Conservation (phyloP, 192 early-diverging fungal genomes). For the Cetraspora pellucida region DNA sequence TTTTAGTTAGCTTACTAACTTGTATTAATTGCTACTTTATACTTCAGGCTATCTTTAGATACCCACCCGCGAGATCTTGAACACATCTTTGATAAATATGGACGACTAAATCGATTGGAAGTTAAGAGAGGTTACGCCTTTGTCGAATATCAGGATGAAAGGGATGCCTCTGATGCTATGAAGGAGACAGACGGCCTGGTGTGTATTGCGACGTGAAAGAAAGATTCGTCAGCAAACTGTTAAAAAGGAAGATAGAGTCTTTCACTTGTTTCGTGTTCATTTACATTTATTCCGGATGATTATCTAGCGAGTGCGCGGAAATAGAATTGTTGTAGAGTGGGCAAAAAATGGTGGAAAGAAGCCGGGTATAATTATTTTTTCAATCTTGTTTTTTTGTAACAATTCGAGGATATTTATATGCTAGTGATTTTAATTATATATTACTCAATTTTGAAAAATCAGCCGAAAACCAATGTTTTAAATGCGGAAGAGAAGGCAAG, state of each 20-base stretch:
- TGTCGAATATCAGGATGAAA: slow-evolving; percentile 51
- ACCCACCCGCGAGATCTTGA: slow-evolving; percentile 57
- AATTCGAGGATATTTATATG: background rate
- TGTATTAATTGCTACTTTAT: background rate
- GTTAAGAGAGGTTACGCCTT: slow-evolving; percentile 59
- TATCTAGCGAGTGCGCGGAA: slow-evolving; percentile 42
- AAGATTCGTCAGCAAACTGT: no score
- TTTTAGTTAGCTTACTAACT: background rate
- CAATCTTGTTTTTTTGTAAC: background rate
- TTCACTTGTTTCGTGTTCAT: no score
- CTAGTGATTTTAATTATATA: background rate
- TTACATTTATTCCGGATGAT: background rate
- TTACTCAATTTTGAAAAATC: background rate
- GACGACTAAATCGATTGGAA: slow-evolving; percentile 57
- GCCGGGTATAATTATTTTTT: slow-evolving; percentile 34
- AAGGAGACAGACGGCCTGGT: slow-evolving; percentile 16
- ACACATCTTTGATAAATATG: slow-evolving; percentile 60
- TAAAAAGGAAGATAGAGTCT: no score
- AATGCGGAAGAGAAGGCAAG: slow-evolving; percentile 28
- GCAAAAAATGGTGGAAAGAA: slow-evolving; percentile 59
- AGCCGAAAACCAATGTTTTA: slow-evolving; percentile 34
- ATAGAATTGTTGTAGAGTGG: slow-evolving; percentile 55
- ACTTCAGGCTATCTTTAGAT: slow-evolving; percentile 43
- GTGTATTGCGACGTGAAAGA: background rate
- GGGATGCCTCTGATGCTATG: slow-evolving; percentile 34